phyloP scores from a whole-genome alignment of 805 yeast species.

The Starmera pachycereana region DNA sequence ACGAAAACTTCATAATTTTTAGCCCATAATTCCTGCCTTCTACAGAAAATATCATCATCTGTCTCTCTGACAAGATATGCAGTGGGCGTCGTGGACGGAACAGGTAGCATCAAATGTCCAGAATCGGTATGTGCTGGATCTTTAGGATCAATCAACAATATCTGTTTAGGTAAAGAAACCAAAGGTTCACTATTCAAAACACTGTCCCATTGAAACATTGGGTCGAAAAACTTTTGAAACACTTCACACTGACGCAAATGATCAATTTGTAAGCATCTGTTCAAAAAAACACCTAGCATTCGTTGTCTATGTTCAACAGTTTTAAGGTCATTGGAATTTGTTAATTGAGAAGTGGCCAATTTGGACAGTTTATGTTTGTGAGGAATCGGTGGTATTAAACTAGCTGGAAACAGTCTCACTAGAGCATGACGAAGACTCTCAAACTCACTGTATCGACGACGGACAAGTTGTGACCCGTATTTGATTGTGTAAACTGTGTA shows the following conservation, averaged over 20 bases:
- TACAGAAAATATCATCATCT: constrained; percentile 30
- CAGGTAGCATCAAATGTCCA: constrained; percentile 53
- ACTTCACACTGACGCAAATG: constrained; percentile 51
- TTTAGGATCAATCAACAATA: constrained; percentile 50
- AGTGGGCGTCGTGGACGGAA: constrained; percentile 32
- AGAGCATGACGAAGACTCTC: constrained; percentile 70
- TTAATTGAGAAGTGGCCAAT: constrained; percentile 32
- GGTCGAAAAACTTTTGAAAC: constrained; percentile 74
- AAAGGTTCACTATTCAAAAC: constrained; percentile 51
- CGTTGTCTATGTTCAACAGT: constrained; percentile 65
- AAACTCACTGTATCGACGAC: constrained; percentile 88
- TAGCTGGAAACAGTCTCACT: constrained; percentile 64
- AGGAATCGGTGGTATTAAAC: constrained; percentile 90
- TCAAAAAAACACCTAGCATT: constrained; percentile 69
- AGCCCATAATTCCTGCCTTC: constrained; percentile 30
- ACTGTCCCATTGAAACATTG: constrained; percentile 86
- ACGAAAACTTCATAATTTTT: constrained; percentile 36
- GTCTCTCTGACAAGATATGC: constrained; percentile 14
- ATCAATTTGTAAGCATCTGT: constrained; percentile 56
- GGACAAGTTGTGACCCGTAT: constrained; percentile 46
- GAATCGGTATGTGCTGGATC: constrained; percentile 46
- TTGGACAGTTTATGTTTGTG: constrained; percentile 56
- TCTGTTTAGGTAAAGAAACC: constrained; percentile 39
- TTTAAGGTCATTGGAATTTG: constrained; percentile 30
- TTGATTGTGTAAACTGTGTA: constrained; percentile 78